phyloP scores from a whole-genome alignment of 228 moss, liverwort and hornwort species.

The Sphagnum magellanicum region DNA sequence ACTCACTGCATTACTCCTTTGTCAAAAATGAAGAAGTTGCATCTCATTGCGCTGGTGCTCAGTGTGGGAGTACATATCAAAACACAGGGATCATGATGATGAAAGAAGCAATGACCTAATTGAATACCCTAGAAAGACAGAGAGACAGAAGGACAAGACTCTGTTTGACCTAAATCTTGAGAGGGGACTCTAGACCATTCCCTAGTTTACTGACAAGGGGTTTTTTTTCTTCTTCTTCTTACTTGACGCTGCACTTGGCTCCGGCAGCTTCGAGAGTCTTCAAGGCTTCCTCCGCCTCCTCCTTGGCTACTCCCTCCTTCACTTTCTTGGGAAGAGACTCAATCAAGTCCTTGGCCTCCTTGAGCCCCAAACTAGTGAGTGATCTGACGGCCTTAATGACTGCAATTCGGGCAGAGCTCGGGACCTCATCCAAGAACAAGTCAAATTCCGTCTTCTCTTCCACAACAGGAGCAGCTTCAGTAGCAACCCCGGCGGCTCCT shows the following conservation, averaged over 20 bases:
- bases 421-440: conserved; percentile 52
- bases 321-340: conserved; percentile 78
- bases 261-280: conserved; percentile 63
- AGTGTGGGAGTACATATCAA: too few species aligned
- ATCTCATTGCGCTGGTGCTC: too few species aligned
- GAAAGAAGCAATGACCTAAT: too few species aligned
- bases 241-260: conserved; percentile 45
- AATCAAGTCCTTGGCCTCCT: conserved; percentile 89
- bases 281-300: conserved; percentile 72
- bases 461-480: conserved; percentile 47
- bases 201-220: too few species aligned
- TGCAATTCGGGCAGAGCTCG: conserved; percentile 41
- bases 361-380: conserved; percentile 61
- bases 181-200: too few species aligned
- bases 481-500: conserved; percentile 11
- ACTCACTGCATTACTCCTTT: too few species aligned
- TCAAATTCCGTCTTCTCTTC: conserved; percentile 88
- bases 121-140: too few species aligned
- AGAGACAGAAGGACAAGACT: too few species aligned
- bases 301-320: conserved; percentile 62
- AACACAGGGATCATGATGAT: too few species aligned
- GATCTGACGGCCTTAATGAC: conserved; percentile 77
- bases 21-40: too few species aligned
- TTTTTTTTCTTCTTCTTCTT: background rate
- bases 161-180: too few species aligned